Conservation (phyloP, 1,139 yeast species). For the Pichia sp. region DNA sequence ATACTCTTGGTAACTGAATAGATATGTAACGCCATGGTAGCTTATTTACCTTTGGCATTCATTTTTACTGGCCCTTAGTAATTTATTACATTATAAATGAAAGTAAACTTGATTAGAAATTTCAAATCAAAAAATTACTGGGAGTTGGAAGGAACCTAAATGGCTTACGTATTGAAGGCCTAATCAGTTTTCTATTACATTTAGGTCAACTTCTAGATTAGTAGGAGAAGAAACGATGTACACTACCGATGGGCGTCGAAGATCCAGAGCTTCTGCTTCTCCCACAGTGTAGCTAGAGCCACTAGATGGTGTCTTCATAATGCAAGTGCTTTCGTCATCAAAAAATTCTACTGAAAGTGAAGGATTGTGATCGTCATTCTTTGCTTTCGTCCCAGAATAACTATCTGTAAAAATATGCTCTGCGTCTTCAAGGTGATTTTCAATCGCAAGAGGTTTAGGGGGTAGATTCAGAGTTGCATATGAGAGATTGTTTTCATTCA, state of each 20-base stretch:
- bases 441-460: neutral
- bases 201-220: slow-evolving; percentile 7
- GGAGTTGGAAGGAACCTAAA: too few relatives aligned
- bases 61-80: neutral
- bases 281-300: neutral
- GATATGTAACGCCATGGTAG: neutral
- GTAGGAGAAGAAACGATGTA: slow-evolving; percentile 4
- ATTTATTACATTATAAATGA: neutral
- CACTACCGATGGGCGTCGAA: slow-evolving; percentile 7
- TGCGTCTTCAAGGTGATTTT: neutral
- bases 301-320: slow-evolving; percentile 2
- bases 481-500: neutral
- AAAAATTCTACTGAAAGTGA: slow-evolving; percentile 1
- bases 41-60: neutral
- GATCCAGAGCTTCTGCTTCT: neutral
- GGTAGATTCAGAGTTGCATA: neutral
- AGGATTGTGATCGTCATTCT: neutral
- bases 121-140: too few relatives aligned
- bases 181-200: slow-evolving; percentile 4
- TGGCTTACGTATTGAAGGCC: neutral
- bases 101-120: neutral
- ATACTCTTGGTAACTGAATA: slow-evolving; percentile 1
- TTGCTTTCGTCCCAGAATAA: neutral
- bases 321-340: slow-evolving; percentile 6
- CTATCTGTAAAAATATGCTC: neutral